phyloP scores from a whole-genome alignment of 768 basidiomycete species.

The Mycena pura region DNA sequence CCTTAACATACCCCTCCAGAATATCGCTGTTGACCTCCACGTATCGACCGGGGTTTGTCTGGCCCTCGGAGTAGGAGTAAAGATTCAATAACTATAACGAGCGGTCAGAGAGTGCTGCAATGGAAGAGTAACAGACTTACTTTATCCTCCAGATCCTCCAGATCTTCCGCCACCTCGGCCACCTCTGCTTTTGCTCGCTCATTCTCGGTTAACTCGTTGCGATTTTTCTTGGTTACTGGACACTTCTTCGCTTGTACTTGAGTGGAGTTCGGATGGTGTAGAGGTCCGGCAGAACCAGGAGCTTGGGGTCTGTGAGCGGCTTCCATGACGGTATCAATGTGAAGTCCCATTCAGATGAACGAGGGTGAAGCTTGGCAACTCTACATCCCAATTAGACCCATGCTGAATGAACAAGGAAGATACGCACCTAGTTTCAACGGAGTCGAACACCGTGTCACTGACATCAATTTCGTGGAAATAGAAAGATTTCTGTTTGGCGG shows the following conservation, averaged over 20 bases:
- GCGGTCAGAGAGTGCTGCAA: neutral
- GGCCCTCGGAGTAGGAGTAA: neutral
- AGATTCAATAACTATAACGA: neutral
- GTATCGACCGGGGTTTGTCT: neutral
- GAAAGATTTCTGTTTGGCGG: neutral
- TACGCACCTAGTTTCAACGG: neutral
- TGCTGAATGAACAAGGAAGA: too few species aligned
- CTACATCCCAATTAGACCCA: neutral
- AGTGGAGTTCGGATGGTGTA: neutral
- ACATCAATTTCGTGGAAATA: neutral
- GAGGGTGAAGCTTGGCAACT: neutral
- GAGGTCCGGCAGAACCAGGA: neutral
- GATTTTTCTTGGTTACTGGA: neutral
- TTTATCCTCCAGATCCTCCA: neutral
- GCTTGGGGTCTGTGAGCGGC: neutral
- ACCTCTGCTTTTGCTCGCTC: neutral
- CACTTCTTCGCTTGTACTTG: neutral
- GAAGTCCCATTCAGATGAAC: constrained; percentile 2
- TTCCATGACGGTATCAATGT: neutral
- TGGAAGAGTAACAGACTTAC: neutral
- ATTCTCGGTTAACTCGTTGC: neutral
- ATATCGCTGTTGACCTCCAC: neutral
- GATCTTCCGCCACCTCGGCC: neutral
- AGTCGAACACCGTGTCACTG: neutral
- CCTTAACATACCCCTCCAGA: neutral